Evolutionary conservation across 1,284 basidiomycete genomes (phyloP), one percentile per base, ranked within the genome.

Genomic region (Bondarzewia mesenterica): DNA sequence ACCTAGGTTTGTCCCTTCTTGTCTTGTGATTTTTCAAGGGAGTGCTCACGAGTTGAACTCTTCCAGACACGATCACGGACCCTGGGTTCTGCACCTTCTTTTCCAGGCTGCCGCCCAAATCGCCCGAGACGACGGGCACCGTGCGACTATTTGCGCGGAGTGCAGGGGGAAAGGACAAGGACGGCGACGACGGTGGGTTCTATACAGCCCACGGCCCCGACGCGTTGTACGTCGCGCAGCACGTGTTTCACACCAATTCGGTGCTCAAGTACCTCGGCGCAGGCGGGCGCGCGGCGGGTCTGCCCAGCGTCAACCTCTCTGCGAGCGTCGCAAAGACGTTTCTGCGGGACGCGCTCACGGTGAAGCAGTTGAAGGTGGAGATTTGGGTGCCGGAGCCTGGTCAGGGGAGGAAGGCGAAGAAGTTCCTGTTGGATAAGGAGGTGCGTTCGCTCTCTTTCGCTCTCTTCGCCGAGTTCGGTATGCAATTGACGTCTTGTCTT

Each of bases 351-450:
- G 93, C 92, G 1, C 67, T 99, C 48, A 98, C 95, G 2, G 71
- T 80, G 16, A 87, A 84, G 63, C 95, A 99, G 68, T 80, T 99
- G 57, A 80, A 89, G 26, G 80, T 99, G n/a, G 93, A 99, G 68
- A 96, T 99, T 49, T 94, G 86, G 81, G 74, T 70, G 10, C 81
- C 86, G 1, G 87, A 89, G 57, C 72, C 78, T 5, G 85, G 80
- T 1, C 79, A 78, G 52, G 84, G 81, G 8, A 93, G 86, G 67
- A 88, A 85, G 62, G 78, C 75, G 15, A 64, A 75, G 41, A 86
- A 80, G 67, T 93, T 92, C 57, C 69, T 70, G 25, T 60, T 96
- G 40, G 80, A 82, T 59, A 93, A 93, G 66, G 83, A 91, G 73
- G 91, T 85, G 54, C 51, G 72, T 56, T 3, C 25, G 8, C 15